These are phyloP conservation scores for Geranomyces michiganensis DNA, from an alignment of 192 early-diverging fungal genomes.

Conservation along the genomic window DNA sequence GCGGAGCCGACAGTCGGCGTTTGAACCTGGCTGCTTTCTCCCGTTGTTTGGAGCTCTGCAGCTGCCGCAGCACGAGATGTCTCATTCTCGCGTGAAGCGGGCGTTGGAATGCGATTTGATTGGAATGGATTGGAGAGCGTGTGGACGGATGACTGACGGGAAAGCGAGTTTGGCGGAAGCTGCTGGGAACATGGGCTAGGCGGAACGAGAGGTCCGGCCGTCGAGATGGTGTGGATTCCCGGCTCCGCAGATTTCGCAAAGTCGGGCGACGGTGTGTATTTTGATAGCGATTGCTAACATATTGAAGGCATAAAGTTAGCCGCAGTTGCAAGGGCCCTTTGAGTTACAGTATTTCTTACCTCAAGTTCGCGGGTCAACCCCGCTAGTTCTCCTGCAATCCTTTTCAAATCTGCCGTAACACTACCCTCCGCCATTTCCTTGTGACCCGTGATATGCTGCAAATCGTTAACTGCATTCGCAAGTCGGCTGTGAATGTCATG, in stretches of 20 bases:
- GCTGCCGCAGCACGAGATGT: not conserved
- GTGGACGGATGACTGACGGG: conserved; percentile 18
- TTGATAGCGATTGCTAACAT: not conserved
- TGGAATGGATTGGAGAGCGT: conserved; percentile 13
- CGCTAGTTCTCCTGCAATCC: not conserved
- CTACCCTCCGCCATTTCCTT: not conserved
- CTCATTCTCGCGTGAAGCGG: conserved; percentile 1
- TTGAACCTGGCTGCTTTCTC: not conserved
- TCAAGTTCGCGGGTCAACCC: conserved; percentile 1
- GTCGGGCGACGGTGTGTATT: not conserved
- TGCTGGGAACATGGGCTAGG: conserved; percentile 9
- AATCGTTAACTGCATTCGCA: not conserved
- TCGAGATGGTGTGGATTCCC: not conserved
- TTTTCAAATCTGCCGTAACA: not conserved
- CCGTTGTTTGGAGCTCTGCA: not conserved
- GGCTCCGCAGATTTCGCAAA: conserved; percentile 6
- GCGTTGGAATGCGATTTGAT: conserved; percentile 5
- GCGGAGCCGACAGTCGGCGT: not conserved
- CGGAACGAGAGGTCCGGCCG: not conserved
- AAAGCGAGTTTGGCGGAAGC: not conserved
- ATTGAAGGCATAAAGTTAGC: not conserved
- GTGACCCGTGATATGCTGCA: not conserved
- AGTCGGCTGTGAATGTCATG: not conserved
- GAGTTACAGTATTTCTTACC: not conserved
- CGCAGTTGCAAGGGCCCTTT: not conserved